Conservation (phyloP, 2,329 filamentous ascomycete species). For the Fusarium denticulatum region DNA sequence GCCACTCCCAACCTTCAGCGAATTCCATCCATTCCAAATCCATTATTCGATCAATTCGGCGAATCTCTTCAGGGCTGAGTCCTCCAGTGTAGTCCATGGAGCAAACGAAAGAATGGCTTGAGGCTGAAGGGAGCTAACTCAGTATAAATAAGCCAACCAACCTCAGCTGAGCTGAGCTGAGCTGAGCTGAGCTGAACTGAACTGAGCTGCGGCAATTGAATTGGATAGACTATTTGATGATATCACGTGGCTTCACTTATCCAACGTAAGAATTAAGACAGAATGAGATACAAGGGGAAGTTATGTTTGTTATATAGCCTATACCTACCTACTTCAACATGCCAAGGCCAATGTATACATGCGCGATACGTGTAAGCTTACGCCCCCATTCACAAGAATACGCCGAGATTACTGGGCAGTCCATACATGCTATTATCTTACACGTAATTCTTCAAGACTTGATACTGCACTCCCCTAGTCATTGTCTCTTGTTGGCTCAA, state of each 20-base stretch:
- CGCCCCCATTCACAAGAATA: not conserved
- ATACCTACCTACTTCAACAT: not conserved
- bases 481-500: not conserved
- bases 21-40: conserved; percentile 21
- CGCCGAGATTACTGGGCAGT: not conserved
- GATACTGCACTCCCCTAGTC: not conserved
- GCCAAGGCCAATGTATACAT: not conserved
- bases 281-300: not conserved
- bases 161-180: too few species aligned
- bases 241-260: conserved; percentile 13
- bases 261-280: conserved; percentile 1
- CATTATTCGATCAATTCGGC: conserved; percentile 10
- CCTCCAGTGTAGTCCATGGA: conserved; percentile 4
- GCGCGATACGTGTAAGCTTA: not conserved
- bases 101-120: not conserved
- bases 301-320: not conserved
- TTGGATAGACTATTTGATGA: not conserved
- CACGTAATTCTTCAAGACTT: not conserved
- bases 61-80: conserved; percentile 8
- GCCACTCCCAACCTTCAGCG: conserved; percentile 13
- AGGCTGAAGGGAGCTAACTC: not conserved
- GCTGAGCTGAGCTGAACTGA: not conserved
- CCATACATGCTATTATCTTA: not conserved
- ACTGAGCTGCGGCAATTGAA: not conserved
- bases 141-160: not conserved